These are phyloP conservation scores for Miscanthus lutarioriparius DNA, from an alignment of 176 grass and related monocot genomes.

Conservation along the genomic window DNA sequence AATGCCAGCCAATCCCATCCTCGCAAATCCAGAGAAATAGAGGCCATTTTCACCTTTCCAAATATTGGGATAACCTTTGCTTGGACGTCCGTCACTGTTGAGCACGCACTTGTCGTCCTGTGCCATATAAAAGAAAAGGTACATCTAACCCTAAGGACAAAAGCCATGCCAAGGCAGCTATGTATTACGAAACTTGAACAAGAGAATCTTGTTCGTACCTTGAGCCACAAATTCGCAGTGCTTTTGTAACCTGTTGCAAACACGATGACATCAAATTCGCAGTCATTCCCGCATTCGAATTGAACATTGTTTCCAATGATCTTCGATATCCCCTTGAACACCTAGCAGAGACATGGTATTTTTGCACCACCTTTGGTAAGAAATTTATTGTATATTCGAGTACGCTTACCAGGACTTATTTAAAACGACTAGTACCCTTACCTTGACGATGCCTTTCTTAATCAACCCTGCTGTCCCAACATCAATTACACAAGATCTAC, in stretches of 20 bases:
- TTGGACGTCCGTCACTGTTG: slow-evolving; percentile 9
- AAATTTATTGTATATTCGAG: background rate
- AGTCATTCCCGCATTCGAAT: background rate
- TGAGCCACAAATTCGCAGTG: slow-evolving; percentile 32
- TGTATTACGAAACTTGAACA: too few species aligned
- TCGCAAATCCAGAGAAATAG: slow-evolving; percentile 34
- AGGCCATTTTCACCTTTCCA: slow-evolving; percentile 51
- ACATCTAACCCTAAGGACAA: background rate
- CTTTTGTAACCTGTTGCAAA: slow-evolving; percentile 62
- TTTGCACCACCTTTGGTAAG: background rate
- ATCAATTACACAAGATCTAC: slow-evolving; percentile 41
- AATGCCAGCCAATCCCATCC: slow-evolving; percentile 23
- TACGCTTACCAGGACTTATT: background rate
- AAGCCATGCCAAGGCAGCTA: too few species aligned
- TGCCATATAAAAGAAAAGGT: background rate
- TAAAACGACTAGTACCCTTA: background rate
- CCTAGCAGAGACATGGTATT: too few species aligned
- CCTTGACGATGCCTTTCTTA: slow-evolving; percentile 44
- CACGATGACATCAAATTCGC: slow-evolving; percentile 43
- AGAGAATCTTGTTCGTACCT: slow-evolving; percentile 21
- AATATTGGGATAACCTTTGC: slow-evolving; percentile 19
- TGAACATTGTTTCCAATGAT: too few species aligned
- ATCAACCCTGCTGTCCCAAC: slow-evolving; percentile 31
- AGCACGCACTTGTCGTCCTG: slow-evolving; percentile 1
- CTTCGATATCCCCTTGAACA: too few species aligned